A percentile compares a stretch with the other conserved stretches of the same genome.
These are phyloP conservation scores for Xanthoconium separans DNA, from an alignment of 1,284 basidiomycete genomes.

Conservation along the genomic window DNA sequence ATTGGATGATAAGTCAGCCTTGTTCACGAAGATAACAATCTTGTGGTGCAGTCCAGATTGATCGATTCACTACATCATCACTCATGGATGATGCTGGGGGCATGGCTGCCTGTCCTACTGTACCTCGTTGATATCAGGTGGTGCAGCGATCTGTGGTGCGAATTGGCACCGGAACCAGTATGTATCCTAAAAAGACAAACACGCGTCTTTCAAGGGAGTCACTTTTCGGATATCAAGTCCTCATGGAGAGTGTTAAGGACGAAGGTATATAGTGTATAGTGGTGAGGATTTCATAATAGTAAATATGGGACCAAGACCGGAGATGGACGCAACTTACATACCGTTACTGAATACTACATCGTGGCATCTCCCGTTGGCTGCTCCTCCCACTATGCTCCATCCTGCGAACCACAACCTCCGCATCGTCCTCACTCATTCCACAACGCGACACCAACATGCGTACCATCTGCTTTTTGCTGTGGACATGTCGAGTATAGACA, in stretches of 20 bases:
- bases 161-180: constrained; percentile 1
- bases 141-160: constrained; percentile 5
- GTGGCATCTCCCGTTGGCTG: constrained; percentile 1
- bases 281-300: not conserved
- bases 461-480: constrained; percentile 27
- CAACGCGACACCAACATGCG: constrained; percentile 25
- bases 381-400: constrained; percentile 14
- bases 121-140: constrained; percentile 24
- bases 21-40: not conserved
- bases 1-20: constrained; percentile 9
- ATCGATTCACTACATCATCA: constrained; percentile 12
- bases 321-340: constrained; percentile 9
- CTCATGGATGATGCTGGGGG: not conserved
- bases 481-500: constrained; percentile 21
- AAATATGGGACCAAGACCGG: constrained; percentile 3
- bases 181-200: not conserved
- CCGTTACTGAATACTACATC: constrained; percentile 23
- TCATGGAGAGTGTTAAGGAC: not conserved
- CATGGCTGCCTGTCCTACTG: constrained; percentile 2
- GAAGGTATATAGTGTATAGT: no score
- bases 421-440: constrained; percentile 27
- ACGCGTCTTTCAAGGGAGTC: not conserved
- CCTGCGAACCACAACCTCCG: constrained; percentile 20
- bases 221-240: not conserved
- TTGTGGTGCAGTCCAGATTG: constrained; percentile 5